Evolutionary conservation across 768 basidiomycete genomes (phyloP), one percentile per base, ranked within the genome.

Genomic region (Dioszegia hungarica): DNA sequence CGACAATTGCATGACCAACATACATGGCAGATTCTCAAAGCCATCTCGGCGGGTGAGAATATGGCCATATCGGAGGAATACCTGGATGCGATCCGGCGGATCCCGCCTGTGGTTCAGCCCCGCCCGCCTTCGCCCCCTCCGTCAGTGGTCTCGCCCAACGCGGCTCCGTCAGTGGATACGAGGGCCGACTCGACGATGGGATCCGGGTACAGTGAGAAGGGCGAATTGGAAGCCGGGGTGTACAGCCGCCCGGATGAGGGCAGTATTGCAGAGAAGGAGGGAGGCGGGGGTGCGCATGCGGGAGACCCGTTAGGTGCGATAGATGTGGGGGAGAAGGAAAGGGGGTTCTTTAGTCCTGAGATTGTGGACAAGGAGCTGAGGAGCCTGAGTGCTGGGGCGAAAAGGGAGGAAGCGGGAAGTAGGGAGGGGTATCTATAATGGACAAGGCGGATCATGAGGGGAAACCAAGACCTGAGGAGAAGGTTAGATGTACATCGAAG

Each of bases 21-120:
- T 12, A 63, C 57, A 27, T 70, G 67, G 68, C 60, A 66, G 27
- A 69, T 94, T 49, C 74, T 92, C 55, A 93, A 89, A 74, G 83
- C 84, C 17, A 80, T 94, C 55, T 83, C 84, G 61, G 81, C 84
- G 9, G 88, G 86, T 1, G 86, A 92, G 73, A 93, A 93, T 67
- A 80, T 90, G 17, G 47, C 45, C 25, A 29, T 57, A 5, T 25
- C 72, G 4, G 70, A 68, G 39, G 52, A 50, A 28, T 67, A 70
- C 47, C 59, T 73, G n/a, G 61, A 62, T 15, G 54, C 57, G 24
- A 62, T 74, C 1, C 49, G 59, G 9, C 40, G 25, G 14, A 60
- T 63, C n/a, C 68, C 66, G 19, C 66, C 68, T 8, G 49, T 61
- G 10, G 36, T 62, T 22, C 49, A 47, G 49, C 43, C 12, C 11